Conservation (phyloP, 2,329 filamentous ascomycete genomes). For the Chaetomium sp. region DNA sequence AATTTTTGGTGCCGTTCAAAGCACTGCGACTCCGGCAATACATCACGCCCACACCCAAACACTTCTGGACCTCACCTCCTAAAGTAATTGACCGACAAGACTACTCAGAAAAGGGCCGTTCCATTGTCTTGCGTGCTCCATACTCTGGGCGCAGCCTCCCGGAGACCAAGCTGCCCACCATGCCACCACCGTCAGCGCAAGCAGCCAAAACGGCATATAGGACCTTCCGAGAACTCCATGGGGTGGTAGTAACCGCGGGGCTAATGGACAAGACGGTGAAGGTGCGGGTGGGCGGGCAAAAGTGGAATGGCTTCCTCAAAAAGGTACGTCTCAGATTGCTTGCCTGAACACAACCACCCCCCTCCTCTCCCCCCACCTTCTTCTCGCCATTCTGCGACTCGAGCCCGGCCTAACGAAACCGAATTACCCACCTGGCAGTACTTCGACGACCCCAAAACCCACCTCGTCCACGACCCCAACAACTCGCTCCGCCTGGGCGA, state of each 20-base stretch:
- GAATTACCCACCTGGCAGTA: slow-evolving; percentile 45
- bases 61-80: background rate
- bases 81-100: background rate
- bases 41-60: background rate
- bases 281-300: slow-evolving; percentile 69
- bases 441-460: slow-evolving; percentile 65
- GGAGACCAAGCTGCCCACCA: slow-evolving; percentile 10
- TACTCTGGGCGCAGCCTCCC: background rate
- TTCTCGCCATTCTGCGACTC: background rate
- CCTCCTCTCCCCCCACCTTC: too few species aligned
- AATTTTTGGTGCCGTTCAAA: slow-evolving; percentile 21
- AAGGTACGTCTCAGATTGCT: slow-evolving; percentile 57
- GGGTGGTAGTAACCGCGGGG: slow-evolving; percentile 76
- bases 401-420: background rate
- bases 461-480: slow-evolving; percentile 78
- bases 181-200: slow-evolving; percentile 17
- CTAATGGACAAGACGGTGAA: slow-evolving; percentile 79
- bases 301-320: slow-evolving; percentile 71
- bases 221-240: slow-evolving; percentile 57
- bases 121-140: background rate
- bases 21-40: slow-evolving; percentile 12
- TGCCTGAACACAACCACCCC: background rate
- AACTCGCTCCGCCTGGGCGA: slow-evolving; percentile 74
- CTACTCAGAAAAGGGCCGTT: background rate
- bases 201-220: slow-evolving; percentile 30